Conservation (phyloP, 139 green algal genomes). For the Chlamydomonas sp. region DNA sequence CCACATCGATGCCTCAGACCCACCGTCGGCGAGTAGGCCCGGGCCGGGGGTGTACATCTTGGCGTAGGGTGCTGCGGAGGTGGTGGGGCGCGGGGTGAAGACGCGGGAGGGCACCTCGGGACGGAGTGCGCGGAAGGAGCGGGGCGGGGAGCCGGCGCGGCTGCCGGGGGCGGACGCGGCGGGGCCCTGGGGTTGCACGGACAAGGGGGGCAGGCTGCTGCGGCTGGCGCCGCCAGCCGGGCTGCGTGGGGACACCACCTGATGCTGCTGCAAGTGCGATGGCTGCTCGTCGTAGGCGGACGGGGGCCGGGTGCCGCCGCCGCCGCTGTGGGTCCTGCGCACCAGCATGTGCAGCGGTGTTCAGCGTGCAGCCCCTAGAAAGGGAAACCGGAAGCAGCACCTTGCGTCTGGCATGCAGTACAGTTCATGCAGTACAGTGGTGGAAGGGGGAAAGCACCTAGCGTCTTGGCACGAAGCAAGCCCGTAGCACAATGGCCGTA, state of each 20-base stretch:
- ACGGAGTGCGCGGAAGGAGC: not conserved
- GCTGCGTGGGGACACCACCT: not conserved
- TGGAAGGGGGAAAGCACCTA: not conserved
- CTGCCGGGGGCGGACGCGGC: not conserved
- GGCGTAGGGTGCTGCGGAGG: slow-evolving; percentile 12
- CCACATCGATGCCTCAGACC: not conserved
- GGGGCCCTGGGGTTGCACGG: no score
- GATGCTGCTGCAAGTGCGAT: no score
- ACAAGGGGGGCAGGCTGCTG: no score
- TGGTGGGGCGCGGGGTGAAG: not conserved
- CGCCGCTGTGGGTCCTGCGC: no score
- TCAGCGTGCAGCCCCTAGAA: no score
- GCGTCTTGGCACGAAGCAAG: no score
- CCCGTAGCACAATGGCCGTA: not conserved
- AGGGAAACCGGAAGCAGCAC: no score
- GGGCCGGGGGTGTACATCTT: slow-evolving; percentile 44
- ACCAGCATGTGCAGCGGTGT: no score
- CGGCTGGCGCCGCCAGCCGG: not conserved
- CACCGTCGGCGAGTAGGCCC: slow-evolving; percentile 34
- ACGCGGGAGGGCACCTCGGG: slow-evolving; percentile 4
- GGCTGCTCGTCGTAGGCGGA: no score
- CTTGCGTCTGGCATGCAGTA: no score
- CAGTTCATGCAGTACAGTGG: no score
- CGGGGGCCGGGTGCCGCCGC: no score
- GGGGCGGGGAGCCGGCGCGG: not conserved